A percentile compares a stretch with the other conserved stretches of the same genome.
Evolutionary conservation across 116 monocot genomes (phyloP).

Genomic region (Trichopus zeylanicus): DNA sequence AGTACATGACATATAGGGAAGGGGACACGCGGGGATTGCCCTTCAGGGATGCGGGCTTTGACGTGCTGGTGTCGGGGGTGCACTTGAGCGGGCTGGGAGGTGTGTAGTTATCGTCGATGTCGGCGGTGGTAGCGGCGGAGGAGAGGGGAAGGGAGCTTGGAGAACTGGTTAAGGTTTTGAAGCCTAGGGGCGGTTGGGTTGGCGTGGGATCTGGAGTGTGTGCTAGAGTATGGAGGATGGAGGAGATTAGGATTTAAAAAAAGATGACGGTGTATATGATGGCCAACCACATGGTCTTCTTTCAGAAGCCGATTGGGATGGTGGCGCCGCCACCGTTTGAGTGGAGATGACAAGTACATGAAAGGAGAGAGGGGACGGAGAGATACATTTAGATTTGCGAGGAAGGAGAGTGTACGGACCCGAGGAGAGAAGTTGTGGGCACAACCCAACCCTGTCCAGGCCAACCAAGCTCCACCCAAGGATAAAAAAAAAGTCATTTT

Average conservation of each 20-base stretch:
- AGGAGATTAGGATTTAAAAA: constrained; percentile 54
- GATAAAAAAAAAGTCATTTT: too few relatives aligned
- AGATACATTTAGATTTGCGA: too few relatives aligned
- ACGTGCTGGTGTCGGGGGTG: constrained; percentile 59
- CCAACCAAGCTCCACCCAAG: too few relatives aligned
- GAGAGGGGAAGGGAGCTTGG: constrained; percentile 40
- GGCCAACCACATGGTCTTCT: constrained; percentile 56
- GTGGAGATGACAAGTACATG: constrained; percentile 25
- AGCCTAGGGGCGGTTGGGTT: constrained; percentile 55
- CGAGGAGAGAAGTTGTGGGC: too few relatives aligned
- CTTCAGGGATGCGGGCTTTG: constrained; percentile 58
- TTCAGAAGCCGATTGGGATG: constrained; percentile 36
- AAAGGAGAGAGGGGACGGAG: too few relatives aligned
- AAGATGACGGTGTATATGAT: constrained; percentile 45
- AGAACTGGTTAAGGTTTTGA: constrained; percentile 55
- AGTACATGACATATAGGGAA: constrained; percentile 76
- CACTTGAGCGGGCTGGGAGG: constrained; percentile 26
- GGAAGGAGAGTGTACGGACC: too few relatives aligned
- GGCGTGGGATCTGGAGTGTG: constrained; percentile 54
- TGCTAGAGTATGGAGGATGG: constrained; percentile 53
- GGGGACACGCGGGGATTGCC: constrained; percentile 54
- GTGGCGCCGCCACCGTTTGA: constrained; percentile 2
- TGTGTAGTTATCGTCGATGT: not conserved
- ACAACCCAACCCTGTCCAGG: too few relatives aligned
- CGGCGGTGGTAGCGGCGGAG: constrained; percentile 22